Percentiles rank a stretch among this genome's conserved stretches.
Conservation (phyloP, 1,284 basidiomycete genomes). For the Tausonia pullulans region DNA sequence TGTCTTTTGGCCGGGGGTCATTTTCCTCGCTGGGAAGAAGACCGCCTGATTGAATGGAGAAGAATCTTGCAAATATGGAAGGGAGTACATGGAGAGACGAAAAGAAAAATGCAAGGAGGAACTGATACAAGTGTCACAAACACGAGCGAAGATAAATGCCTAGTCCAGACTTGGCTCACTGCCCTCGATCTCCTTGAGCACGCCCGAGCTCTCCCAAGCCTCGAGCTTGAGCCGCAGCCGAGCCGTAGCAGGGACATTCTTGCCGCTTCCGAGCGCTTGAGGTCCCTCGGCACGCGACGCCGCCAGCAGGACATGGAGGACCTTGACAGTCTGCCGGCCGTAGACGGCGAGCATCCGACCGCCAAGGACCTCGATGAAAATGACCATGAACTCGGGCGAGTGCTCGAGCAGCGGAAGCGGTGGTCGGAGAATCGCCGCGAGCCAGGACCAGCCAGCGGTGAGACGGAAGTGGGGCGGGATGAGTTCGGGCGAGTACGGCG, state of each 20-base stretch:
- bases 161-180: neutral
- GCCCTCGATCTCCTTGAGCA: neutral
- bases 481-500: constrained; percentile 18
- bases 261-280: neutral
- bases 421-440: constrained; percentile 33
- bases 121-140: too few species aligned
- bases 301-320: constrained; percentile 51
- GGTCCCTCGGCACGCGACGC: constrained; percentile 22
- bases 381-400: constrained; percentile 36
- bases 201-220: neutral
- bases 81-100: too few species aligned
- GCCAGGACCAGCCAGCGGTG: constrained; percentile 56
- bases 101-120: too few species aligned
- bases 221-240: neutral
- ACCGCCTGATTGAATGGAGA: neutral
- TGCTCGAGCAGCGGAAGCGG: constrained; percentile 26
- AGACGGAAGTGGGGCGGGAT: constrained; percentile 50
- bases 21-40: neutral
- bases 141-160: too few species aligned
- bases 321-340: constrained; percentile 68
- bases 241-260: neutral
- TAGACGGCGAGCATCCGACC: constrained; percentile 49
- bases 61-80: neutral
- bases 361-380: constrained; percentile 62
- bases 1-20: neutral